These are phyloP conservation scores for Fusarium nurragi DNA, from an alignment of 2,329 filamentous ascomycete genomes.

Conservation along the genomic window DNA sequence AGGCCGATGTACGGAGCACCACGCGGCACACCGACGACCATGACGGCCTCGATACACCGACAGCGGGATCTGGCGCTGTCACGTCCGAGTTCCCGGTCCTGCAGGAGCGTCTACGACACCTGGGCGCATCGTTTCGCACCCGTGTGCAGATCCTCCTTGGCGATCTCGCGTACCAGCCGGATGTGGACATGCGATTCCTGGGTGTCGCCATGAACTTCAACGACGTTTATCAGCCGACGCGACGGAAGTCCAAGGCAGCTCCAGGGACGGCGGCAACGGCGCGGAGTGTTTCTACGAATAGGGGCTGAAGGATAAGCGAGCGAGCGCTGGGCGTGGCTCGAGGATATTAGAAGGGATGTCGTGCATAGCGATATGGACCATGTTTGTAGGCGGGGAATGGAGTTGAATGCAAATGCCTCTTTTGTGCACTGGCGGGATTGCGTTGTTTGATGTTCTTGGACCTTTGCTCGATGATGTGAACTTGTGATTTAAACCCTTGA, in stretches of 20 bases:
- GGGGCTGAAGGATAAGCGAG: conserved; percentile 35
- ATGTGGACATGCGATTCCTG: conserved; percentile 94
- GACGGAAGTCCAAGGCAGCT: conserved; percentile 65
- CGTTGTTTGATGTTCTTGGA: background rate
- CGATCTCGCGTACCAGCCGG: conserved; percentile 90
- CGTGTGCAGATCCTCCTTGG: conserved; percentile 84
- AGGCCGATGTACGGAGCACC: conserved; percentile 79
- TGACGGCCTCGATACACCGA: conserved; percentile 29
- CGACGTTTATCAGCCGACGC: conserved; percentile 86
- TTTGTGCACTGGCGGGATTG: background rate
- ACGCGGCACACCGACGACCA: conserved; percentile 53
- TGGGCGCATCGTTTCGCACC: conserved; percentile 79
- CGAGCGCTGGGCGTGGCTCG: conserved; percentile 9
- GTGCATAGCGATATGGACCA: conserved; percentile 9
- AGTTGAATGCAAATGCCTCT: conserved; percentile 4
- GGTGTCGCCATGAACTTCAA: conserved; percentile 99
- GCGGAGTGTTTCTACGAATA: conserved; percentile 39
- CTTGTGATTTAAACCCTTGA: background rate
- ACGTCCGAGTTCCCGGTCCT: conserved; percentile 75
- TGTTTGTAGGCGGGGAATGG: conserved; percentile 5
- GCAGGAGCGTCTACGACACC: conserved; percentile 74
- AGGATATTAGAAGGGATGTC: background rate
- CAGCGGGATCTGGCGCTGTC: conserved; percentile 62
- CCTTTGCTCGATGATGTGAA: background rate
- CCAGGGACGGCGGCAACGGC: conserved; percentile 36